These are phyloP conservation scores for Aspergillus sp. DNA, from an alignment of 2,329 filamentous ascomycete genomes.

Conservation along the genomic window DNA sequence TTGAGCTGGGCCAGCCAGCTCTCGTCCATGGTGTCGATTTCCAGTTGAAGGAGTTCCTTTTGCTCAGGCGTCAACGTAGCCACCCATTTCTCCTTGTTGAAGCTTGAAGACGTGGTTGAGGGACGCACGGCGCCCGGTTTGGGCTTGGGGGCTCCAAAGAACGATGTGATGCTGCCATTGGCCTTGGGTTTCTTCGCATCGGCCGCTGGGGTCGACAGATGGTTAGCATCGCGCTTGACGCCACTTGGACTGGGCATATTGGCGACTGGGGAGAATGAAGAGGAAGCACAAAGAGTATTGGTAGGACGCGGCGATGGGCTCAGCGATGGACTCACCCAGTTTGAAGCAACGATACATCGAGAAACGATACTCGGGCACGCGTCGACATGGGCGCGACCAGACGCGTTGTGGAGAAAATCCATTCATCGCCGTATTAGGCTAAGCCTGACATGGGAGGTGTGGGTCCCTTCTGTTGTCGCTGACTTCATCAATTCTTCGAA, in stretches of 20 bases:
- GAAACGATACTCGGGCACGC: neutral
- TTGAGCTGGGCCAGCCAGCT: slow-evolving; percentile 89
- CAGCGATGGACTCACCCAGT: neutral
- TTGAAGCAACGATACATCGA: neutral
- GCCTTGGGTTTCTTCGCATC: slow-evolving; percentile 70
- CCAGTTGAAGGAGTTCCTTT: slow-evolving; percentile 74
- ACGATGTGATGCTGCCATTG: slow-evolving; percentile 80
- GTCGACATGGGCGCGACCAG: neutral
- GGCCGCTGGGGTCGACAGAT: slow-evolving; percentile 36
- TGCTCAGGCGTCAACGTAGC: slow-evolving; percentile 75
- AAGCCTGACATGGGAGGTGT: no score
- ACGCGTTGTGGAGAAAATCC: slow-evolving; percentile 5
- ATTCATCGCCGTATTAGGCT: no score
- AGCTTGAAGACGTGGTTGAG: slow-evolving; percentile 48
- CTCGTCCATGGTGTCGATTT: slow-evolving; percentile 88
- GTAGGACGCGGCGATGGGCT: neutral
- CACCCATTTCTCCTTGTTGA: slow-evolving; percentile 91
- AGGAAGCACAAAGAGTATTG: neutral
- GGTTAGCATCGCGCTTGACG: slow-evolving; percentile 65
- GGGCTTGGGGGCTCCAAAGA: slow-evolving; percentile 72
- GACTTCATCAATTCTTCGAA: no score
- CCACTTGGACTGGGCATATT: slow-evolving; percentile 34
- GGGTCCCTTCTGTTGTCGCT: no score
- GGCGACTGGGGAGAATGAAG: neutral
- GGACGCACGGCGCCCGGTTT: slow-evolving; percentile 29